Evolutionary conservation across 1,139 yeast species (phyloP), one percentile per base, ranked within the genome.

Genomic region (Magnusiomyces tetraspermus): DNA sequence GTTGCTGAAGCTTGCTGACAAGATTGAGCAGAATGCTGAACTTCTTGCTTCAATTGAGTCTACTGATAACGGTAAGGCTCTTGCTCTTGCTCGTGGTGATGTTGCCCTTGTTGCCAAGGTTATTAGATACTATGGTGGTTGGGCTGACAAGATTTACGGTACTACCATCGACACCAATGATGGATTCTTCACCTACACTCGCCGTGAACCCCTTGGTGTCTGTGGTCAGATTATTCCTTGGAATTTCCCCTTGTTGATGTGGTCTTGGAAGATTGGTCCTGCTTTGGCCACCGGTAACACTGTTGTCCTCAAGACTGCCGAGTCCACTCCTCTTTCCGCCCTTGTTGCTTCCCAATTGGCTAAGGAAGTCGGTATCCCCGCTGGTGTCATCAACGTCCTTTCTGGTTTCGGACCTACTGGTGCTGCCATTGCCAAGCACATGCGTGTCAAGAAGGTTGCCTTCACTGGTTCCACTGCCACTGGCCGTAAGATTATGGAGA

Each of bases 121-220:
- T 66, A 72, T 83, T 73, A 75, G 83, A 73, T 73, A 83, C 76
- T 78, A 78, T 67, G 95, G 92, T 24, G 96, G 96, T 51, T 83
- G 86, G 81, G 90, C 95, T 47, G 95, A 85, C 70, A 88, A 87
- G 72, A 75, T 83, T 59, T 76, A 77, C 57, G 96, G 96, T 47
- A 76, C 76, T 58, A 80, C 83, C 48, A 82, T 86, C 61, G 90
- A 87, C 58, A 74, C 83, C 58, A 66, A 64, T 49, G 77, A 76
- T 61, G 78, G 81, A 37, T 82, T 83, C 68, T 75, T 85, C 61
- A 87, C 86, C 22, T 85, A 83, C 72, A 85, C 95, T 42, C 71
- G 84, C 53, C 86, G 83, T 68, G 92, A 85, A 67, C 96, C 96
- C 47, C 76, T 72, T 60, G 94, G 94, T 30, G 90, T 85, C 24